phyloP scores from a whole-genome alignment of 2,329 filamentous ascomycete species.

The Stromatinia cepivora region DNA sequence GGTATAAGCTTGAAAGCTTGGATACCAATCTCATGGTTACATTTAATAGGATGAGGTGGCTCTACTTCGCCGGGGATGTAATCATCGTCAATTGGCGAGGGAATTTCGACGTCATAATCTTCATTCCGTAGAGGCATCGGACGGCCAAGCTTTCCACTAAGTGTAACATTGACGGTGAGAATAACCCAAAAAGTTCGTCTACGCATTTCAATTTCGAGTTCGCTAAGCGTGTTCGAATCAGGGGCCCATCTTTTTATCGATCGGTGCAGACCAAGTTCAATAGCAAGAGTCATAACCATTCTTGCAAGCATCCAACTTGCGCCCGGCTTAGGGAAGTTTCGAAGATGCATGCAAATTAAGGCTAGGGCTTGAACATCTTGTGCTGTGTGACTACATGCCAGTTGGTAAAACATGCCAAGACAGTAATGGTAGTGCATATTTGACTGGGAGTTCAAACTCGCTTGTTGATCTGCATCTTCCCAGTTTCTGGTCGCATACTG shows the following conservation, averaged over 20 bases:
- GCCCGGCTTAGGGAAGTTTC: conserved; percentile 77
- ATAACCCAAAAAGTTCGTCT: conserved; percentile 79
- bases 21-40: conserved; percentile 66
- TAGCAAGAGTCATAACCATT: conserved; percentile 64
- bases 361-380: conserved; percentile 71
- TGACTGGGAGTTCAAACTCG: conserved; percentile 61
- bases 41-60: conserved; percentile 58
- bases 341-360: conserved; percentile 69
- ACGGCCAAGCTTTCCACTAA: conserved; percentile 73
- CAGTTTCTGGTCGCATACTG: conserved; percentile 73
- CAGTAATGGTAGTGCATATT: conserved; percentile 79
- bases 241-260: conserved; percentile 61
- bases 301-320: conserved; percentile 69
- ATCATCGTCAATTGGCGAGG: conserved; percentile 70
- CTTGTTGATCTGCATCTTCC: conserved; percentile 54
- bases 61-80: conserved; percentile 57
- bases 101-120: conserved; percentile 78
- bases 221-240: conserved; percentile 45
- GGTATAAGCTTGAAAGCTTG: conserved; percentile 64
- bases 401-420: conserved; percentile 65
- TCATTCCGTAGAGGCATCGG: conserved; percentile 73
- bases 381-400: conserved; percentile 61
- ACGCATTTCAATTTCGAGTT: conserved; percentile 71
- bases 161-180: conserved; percentile 63
- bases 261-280: conserved; percentile 75